Base-by-base conservation (phyloP, 306 rosid species). In the Gastrolobium villosum region DNA sequence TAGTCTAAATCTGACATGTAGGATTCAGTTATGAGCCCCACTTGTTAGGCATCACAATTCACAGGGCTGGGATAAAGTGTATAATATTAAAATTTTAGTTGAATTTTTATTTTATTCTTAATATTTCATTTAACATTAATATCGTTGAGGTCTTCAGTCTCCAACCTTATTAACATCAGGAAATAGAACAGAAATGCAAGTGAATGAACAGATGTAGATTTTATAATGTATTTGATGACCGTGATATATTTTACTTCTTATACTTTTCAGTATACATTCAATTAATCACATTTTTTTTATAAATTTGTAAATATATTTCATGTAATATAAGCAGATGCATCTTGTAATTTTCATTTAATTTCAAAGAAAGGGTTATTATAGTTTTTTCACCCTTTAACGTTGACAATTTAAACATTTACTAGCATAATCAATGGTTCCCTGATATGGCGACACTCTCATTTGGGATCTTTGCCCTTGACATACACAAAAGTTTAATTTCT, bases 221-320 rank as follows among this genome's bases (percentile, higher is more conserved):
- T 40, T 64, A 4, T 26, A n/a, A 1, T 30, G 2, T 66, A 20
- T 36, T 36, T 31, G 6, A 30, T 28, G 5, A 30, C 9, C 5
- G 0, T 53, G 52, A 28, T 40, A 56, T 72, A 13, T 77, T 77
- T 11, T 70, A 54, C 34, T 41, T 53, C 20, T 9, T 76, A 5
- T 64, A 15, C 39, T 20, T 66, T 10, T 2, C 1, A 10, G 46
- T 44, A 14, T 26, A 49, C 41, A 39, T 3, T 37, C 3, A 8
- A 30, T 44, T 28, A 3, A 39, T 9, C 3, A 15, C 28, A 30
- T 46, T 49, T 63, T 60, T 46, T 35, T 55, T 26, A 43, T 30
- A 26, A 37, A 9, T 49, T 3, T 10, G 8, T 65, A 55, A 30
- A 65, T 53, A 28, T 46, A 2, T 76, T 43, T 77, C 28, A 43